Conservation (phyloP, 1,284 basidiomycete species). For the Takashimella tepidaria region DNA sequence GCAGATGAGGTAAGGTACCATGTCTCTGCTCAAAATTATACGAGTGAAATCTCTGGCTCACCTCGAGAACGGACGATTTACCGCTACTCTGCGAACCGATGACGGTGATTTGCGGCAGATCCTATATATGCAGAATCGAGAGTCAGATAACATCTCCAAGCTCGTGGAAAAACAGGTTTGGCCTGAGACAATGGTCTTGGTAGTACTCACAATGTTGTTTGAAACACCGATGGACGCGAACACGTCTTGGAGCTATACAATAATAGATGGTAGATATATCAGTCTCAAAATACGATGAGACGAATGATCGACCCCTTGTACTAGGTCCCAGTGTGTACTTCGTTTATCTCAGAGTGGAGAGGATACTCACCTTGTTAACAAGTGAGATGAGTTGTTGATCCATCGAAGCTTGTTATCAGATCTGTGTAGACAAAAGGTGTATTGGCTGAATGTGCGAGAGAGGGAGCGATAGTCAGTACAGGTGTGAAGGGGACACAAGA, state of each 20-base stretch:
- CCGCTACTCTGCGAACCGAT: constrained; percentile 54
- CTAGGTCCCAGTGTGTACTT: too few species aligned
- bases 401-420: constrained; percentile 33
- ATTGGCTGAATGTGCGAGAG: too few species aligned
- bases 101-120: constrained; percentile 56
- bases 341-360: too few species aligned
- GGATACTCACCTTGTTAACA: constrained; percentile 47
- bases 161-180: not conserved
- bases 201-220: constrained; percentile 47
- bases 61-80: constrained; percentile 54
- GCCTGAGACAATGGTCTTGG: not conserved
- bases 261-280: constrained; percentile 4
- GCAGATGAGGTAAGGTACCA: too few species aligned
- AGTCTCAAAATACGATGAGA: too few species aligned
- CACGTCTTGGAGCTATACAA: constrained; percentile 51
- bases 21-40: too few species aligned
- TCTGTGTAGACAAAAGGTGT: too few species aligned
- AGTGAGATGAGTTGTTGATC: constrained; percentile 49
- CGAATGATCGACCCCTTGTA: too few species aligned
- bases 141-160: too few species aligned
- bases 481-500: too few species aligned
- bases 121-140: too few species aligned
- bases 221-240: constrained; percentile 52
- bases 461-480: too few species aligned
- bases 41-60: constrained; percentile 27